A percentile compares a stretch with the other conserved stretches of the same genome.
Conservation (phyloP, 2,329 filamentous ascomycete genomes). For the Calonectria henricotiae region DNA sequence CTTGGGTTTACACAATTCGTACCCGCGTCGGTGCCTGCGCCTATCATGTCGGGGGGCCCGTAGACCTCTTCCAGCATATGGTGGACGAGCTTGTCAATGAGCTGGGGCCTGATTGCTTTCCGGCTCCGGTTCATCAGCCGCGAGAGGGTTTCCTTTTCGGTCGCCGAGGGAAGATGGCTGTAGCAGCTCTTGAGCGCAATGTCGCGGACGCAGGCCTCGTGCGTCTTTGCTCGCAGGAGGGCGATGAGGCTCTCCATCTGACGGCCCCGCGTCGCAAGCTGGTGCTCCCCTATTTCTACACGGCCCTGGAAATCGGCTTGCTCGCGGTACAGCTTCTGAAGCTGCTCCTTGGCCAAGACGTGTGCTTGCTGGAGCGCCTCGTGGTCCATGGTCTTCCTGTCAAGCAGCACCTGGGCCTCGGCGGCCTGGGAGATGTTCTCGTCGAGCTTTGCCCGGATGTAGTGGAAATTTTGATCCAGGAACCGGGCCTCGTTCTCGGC, state of each 20-base stretch:
- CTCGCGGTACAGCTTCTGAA: neutral
- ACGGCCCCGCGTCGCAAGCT: neutral
- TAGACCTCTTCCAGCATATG: slow-evolving; percentile 6
- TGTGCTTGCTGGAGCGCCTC: slow-evolving; percentile 6
- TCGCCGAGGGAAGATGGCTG: slow-evolving; percentile 12
- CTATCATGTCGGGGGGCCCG: neutral
- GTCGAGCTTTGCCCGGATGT: neutral
- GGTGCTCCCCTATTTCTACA: neutral
- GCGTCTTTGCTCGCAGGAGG: slow-evolving; percentile 25
- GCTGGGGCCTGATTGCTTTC: neutral
- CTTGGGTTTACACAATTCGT: no score
- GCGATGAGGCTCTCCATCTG: slow-evolving; percentile 26
- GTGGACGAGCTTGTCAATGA: slow-evolving; percentile 15
- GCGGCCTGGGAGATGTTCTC: slow-evolving; percentile 20
- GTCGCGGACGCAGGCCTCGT: slow-evolving; percentile 12
- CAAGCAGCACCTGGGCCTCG: neutral
- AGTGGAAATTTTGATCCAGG: neutral
- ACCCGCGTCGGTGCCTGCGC: neutral
- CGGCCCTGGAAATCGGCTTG: neutral
- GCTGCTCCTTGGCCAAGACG: neutral
- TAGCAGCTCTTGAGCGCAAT: slow-evolving; percentile 35
- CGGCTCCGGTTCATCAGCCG: neutral
- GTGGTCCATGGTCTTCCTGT: slow-evolving; percentile 19
- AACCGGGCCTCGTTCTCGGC: neutral
- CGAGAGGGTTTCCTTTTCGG: slow-evolving; percentile 3